Evolutionary conservation across 768 basidiomycete species (phyloP).

Genomic region (Mycena albidolilacea): DNA sequence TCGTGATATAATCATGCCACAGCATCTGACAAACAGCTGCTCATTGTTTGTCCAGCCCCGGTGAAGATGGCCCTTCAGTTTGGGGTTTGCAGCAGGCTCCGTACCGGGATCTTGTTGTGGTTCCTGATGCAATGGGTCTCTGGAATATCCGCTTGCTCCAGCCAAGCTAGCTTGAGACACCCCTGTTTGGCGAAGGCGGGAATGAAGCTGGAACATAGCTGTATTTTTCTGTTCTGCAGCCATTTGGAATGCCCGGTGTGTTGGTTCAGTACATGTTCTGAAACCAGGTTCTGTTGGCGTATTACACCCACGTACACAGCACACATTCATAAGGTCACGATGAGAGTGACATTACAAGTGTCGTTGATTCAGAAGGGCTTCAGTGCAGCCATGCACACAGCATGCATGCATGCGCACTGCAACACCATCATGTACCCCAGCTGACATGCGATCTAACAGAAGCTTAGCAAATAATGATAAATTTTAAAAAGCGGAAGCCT

Average conservation of each 20-base stretch:
- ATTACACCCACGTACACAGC: neutral
- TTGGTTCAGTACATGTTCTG: neutral
- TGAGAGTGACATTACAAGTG: neutral
- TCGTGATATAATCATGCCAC: too few relatives aligned
- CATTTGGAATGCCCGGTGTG: neutral
- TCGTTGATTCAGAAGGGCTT: neutral
- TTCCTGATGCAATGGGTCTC: too few relatives aligned
- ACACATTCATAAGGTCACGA: neutral
- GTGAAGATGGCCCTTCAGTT: neutral
- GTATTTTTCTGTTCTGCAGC: neutral
- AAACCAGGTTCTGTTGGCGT: neutral
- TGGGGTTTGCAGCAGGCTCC: too few relatives aligned
- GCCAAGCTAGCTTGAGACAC: neutral
- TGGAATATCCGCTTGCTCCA: neutral
- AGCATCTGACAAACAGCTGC: neutral
- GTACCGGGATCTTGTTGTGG: too few relatives aligned
- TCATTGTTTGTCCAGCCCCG: conserved; percentile 1
- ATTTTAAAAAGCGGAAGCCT: too few relatives aligned
- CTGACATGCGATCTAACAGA: conserved; percentile 9
- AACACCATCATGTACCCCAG: conserved; percentile 15
- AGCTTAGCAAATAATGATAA: too few relatives aligned
- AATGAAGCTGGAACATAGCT: conserved; percentile 13
- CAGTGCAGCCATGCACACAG: conserved; percentile 11
- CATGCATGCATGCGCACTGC: neutral
- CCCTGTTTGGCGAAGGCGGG: neutral